phyloP scores from a whole-genome alignment of 441 rosid species.

The Pelargonium exstipulatum region DNA sequence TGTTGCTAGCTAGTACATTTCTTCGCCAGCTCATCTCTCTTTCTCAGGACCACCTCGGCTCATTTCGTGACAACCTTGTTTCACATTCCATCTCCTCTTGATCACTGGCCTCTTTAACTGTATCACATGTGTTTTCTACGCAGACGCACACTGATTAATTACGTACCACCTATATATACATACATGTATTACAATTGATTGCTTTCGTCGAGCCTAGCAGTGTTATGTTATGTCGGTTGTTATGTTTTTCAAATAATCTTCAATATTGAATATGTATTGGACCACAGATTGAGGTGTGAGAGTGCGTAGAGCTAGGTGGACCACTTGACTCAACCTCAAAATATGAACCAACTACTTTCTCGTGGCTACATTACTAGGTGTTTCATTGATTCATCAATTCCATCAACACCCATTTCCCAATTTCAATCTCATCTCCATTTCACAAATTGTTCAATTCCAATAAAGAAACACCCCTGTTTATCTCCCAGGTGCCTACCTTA shows the following conservation, averaged over 20 bases:
- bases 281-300: too few species aligned
- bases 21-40: constrained; percentile 18
- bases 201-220: too few species aligned
- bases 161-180: too few species aligned
- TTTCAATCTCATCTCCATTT: neutral
- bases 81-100: constrained; percentile 20
- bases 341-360: neutral
- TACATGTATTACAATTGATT: too few species aligned
- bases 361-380: neutral
- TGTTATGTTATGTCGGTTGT: too few species aligned
- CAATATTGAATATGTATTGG: too few species aligned
- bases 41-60: constrained; percentile 31
- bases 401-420: neutral
- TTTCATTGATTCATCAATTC: neutral
- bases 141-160: too few species aligned
- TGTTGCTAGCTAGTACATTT: constrained; percentile 19
- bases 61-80: constrained; percentile 17
- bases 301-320: neutral
- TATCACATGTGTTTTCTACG: too few species aligned
- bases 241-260: too few species aligned
- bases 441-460: neutral
- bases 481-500: neutral
- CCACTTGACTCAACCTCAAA: neutral
- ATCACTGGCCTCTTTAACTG: too few species aligned
- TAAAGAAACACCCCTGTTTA: neutral